Percentiles rank a stretch among this genome's conserved stretches.
Conservation (phyloP, 805 yeast species). For the Cyberlindnera sargentensis region DNA sequence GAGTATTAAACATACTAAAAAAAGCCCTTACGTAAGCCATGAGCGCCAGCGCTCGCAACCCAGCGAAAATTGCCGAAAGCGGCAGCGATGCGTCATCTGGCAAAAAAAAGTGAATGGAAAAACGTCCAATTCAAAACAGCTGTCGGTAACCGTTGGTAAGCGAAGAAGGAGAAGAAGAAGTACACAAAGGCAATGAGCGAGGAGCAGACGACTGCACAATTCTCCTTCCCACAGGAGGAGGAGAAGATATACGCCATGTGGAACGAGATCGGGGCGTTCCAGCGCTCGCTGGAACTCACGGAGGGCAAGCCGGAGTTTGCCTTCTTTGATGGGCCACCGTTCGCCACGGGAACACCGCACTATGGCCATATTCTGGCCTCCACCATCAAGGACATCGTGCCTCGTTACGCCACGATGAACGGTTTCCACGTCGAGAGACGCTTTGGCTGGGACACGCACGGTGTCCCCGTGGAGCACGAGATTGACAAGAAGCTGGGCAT, state of each 20-base stretch:
- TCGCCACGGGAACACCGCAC: constrained; percentile 99
- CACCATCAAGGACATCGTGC: constrained; percentile 94
- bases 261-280: constrained; percentile 94
- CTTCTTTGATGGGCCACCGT: constrained; percentile 98
- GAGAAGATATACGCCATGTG: constrained; percentile 73
- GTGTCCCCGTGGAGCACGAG: constrained; percentile 96
- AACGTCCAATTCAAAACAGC: neutral
- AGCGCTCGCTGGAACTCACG: constrained; percentile 72
- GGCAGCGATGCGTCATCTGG: too few species aligned
- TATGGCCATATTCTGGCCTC: constrained; percentile 97
- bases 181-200: constrained; percentile 27
- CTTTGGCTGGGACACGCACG: constrained; percentile 99
- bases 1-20: too few species aligned
- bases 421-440: constrained; percentile 95
- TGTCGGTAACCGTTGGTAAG: too few species aligned
- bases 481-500: constrained; percentile 96
- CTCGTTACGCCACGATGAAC: constrained; percentile 96
- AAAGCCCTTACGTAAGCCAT: too few species aligned
- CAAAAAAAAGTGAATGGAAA: neutral
- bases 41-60: too few species aligned
- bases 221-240: constrained; percentile 86
- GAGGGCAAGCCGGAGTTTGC: constrained; percentile 83
- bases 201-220: constrained; percentile 27
- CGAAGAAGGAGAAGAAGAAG: neutral
- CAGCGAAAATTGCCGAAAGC: too few species aligned